Evolutionary conservation across 805 yeast species (phyloP).

Genomic region (Candida montana): DNA sequence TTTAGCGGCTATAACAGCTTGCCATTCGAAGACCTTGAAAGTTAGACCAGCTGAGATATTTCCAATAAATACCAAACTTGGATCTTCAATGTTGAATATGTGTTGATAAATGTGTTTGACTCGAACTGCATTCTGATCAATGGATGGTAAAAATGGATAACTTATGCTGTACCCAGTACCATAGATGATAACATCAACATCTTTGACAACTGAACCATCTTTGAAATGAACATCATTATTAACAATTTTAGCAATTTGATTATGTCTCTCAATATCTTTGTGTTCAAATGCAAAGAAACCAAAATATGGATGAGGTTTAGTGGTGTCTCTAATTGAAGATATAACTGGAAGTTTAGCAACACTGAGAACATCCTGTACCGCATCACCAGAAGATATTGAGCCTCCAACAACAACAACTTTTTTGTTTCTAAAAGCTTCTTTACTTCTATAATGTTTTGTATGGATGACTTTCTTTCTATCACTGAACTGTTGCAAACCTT

Average conservation of each 20-base stretch:
- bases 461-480: constrained; percentile 31
- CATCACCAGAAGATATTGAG: constrained; percentile 36
- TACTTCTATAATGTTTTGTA: constrained; percentile 33
- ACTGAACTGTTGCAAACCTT: constrained; percentile 41
- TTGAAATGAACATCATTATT: constrained; percentile 30
- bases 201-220: constrained; percentile 37
- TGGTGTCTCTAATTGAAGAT: constrained; percentile 26
- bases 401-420: constrained; percentile 41
- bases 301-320: constrained; percentile 4
- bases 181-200: constrained; percentile 51
- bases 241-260: constrained; percentile 9
- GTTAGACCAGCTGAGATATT: constrained; percentile 34
- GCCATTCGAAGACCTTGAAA: constrained; percentile 44
- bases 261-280: not conserved
- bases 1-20: constrained; percentile 49
- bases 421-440: constrained; percentile 32
- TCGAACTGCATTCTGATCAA: constrained; percentile 14
- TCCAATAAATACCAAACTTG: constrained; percentile 40
- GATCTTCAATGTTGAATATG: constrained; percentile 39
- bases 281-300: constrained; percentile 6
- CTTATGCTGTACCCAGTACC: constrained; percentile 62
- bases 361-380: constrained; percentile 35
- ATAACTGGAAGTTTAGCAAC: constrained; percentile 43
- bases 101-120: constrained; percentile 37
- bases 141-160: constrained; percentile 29